Percentiles rank a stretch among this genome's conserved stretches.
Conservation (phyloP, 2,329 filamentous ascomycete genomes). For the Claviceps pazoutovae region DNA sequence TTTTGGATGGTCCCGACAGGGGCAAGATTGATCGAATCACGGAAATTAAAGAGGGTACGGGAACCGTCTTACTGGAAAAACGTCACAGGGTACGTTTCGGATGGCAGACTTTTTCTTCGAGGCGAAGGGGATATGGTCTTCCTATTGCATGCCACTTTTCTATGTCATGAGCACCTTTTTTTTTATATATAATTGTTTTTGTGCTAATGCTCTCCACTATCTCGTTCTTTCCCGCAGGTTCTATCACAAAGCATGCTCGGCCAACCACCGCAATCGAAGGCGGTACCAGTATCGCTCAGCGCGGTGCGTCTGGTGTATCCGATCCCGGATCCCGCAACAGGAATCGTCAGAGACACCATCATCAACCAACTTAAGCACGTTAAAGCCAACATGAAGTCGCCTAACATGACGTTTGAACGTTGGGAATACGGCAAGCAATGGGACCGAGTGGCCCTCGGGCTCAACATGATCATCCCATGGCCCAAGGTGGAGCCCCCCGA, state of each 20-base stretch:
- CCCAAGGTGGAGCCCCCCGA: slow-evolving; percentile 40
- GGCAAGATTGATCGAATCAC: slow-evolving; percentile 69
- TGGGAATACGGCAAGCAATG: slow-evolving; percentile 28
- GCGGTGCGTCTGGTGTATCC: slow-evolving; percentile 73
- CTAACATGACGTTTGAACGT: slow-evolving; percentile 27
- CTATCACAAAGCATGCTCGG: slow-evolving; percentile 18
- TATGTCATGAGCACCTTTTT: background rate
- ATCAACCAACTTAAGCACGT: slow-evolving; percentile 54
- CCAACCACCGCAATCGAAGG: slow-evolving; percentile 15
- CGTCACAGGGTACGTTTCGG: slow-evolving; percentile 45
- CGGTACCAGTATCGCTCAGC: slow-evolving; percentile 46
- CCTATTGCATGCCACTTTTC: background rate
- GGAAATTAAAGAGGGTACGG: slow-evolving; percentile 37
- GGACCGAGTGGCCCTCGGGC: slow-evolving; percentile 51
- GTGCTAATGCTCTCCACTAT: background rate
- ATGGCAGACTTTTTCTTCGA: background rate
- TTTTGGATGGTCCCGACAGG: slow-evolving; percentile 64
- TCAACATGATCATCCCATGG: slow-evolving; percentile 66
- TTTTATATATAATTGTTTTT: background rate
- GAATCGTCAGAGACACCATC: slow-evolving; percentile 56
- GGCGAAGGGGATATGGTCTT: no score
- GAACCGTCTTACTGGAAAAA: slow-evolving; percentile 46
- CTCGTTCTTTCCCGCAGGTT: slow-evolving; percentile 10
- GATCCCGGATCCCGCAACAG: slow-evolving; percentile 51
- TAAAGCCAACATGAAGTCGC: slow-evolving; percentile 31